Evolutionary conservation across 805 yeast species (phyloP).

Genomic region (Ogataea paraovalis): DNA sequence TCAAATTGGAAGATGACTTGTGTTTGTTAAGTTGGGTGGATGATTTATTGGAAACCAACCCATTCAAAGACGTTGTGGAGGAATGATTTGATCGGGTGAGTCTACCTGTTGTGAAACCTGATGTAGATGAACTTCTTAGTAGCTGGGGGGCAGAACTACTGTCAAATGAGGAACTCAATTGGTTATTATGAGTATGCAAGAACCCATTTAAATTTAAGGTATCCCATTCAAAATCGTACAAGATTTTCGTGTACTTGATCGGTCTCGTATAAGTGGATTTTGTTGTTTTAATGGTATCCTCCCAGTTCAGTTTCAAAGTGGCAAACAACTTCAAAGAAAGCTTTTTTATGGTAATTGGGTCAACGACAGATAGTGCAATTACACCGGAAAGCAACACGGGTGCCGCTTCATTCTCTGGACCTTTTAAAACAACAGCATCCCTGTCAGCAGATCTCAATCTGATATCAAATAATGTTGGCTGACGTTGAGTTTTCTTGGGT

Average conservation of each 20-base stretch:
- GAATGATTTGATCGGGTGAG: conserved; percentile 35
- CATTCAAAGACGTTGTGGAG: conserved; percentile 42
- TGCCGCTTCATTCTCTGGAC: conserved; percentile 71
- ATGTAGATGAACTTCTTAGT: conserved; percentile 4
- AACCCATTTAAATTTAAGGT: conserved; percentile 50
- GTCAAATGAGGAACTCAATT: conserved; percentile 17
- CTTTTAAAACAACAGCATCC: conserved; percentile 79
- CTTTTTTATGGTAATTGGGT: conserved; percentile 66
- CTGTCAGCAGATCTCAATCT: conserved; percentile 65
- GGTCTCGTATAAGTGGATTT: conserved; percentile 40
- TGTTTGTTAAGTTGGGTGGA: conserved; percentile 14
- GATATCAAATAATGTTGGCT: conserved; percentile 38
- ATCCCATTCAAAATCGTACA: conserved; percentile 81
- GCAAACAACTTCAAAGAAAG: conserved; percentile 64
- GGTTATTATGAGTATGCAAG: conserved; percentile 16
- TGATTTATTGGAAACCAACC: conserved; percentile 25
- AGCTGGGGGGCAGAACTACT: conserved; percentile 9
- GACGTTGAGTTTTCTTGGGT: conserved; percentile 23
- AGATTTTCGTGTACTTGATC: conserved; percentile 49
- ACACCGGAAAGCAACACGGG: conserved; percentile 74
- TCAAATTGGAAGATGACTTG: conserved; percentile 33
- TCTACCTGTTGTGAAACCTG: conserved; percentile 30
- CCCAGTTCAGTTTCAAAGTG: conserved; percentile 62
- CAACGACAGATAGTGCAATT: conserved; percentile 69
- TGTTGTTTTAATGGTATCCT: conserved; percentile 45